Base-by-base conservation (phyloP, 2,329 filamentous ascomycete genomes). In the Colletotrichum theobromicola region DNA sequence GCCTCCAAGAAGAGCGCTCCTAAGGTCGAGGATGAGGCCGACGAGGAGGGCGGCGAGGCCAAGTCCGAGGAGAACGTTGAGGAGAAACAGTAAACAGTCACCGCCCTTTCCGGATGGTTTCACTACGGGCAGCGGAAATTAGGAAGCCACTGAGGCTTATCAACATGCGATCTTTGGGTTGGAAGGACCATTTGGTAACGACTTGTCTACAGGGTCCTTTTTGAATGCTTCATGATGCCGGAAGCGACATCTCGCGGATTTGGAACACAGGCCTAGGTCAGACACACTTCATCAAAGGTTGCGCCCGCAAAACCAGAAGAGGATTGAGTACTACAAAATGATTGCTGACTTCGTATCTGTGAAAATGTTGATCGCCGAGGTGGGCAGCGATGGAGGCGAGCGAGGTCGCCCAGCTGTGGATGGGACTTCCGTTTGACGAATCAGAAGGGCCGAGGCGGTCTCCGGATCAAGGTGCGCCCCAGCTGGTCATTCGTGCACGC, bases 21-120 rank as follows among this genome's bases (percentile, higher is more conserved):
- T 28, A 76, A 76, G 67, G 66, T 75, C 30, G 72, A 76, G 61
- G 53, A 57, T 4, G 70, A 72, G 8, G 46, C 65, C 12, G 62
- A 72, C 10, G 46, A 46, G 3, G 57, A 74, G 61, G 21, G 12
- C 24, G 60, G 46, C 21, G 32, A 30, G 5, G 55, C 42, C 32
- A 28, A n/a, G 21, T 42, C 76, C 30, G 64, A 30, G 37, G 83
- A 85, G 21, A 86, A 86, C 75, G 81, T 84, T 67, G 82, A 88
- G 64, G 83, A 84, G 35, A 85, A 86, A 37, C 85, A 86, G 75
- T 66, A 46, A 18, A 12, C 35, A 7, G 28, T 16, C 15, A 57
- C 13, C 42, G 42, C 13, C n/a, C 42, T 50, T 21, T 21, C n/a
- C 42, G 42, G 42, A 21, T 50, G 24, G n/a, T 10, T 5, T 50